Conservation (phyloP, 176 grass and related monocot genomes). For the Carex littledalei region DNA sequence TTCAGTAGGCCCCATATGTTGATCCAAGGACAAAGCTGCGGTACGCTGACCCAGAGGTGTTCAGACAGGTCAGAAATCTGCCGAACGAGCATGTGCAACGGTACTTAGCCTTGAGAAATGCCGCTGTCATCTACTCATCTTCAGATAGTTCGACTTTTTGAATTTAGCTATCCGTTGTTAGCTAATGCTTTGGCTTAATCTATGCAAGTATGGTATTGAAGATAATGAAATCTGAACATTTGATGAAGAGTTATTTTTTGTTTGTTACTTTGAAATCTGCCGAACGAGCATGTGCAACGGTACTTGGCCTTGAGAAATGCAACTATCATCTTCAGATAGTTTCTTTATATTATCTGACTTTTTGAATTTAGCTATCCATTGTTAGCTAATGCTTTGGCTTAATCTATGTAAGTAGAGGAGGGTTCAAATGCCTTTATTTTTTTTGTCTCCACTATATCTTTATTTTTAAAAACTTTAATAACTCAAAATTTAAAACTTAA, state of each 20-base stretch:
- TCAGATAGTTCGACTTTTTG: slow-evolving; percentile 30
- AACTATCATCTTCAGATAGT: slow-evolving; percentile 50
- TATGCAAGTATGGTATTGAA: neutral
- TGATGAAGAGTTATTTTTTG: neutral
- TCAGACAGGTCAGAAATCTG: too few species aligned
- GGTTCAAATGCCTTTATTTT: too few species aligned
- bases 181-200: neutral
- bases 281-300: slow-evolving; percentile 66
- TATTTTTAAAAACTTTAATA: too few species aligned
- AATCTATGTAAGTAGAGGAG: neutral
- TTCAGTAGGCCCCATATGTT: slow-evolving; percentile 74
- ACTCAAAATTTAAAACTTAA: too few species aligned
- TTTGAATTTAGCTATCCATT: neutral
- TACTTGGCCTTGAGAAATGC: slow-evolving; percentile 77
- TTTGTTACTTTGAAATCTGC: slow-evolving; percentile 57
- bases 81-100: too few species aligned
- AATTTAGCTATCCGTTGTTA: neutral
- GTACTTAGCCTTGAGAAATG: slow-evolving; percentile 1
- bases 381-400: neutral
- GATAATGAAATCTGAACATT: neutral
- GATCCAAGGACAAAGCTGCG: slow-evolving; percentile 88
- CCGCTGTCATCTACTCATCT: slow-evolving; percentile 46
- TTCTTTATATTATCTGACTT: neutral
- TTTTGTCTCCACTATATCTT: too few species aligned
- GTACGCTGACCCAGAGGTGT: slow-evolving; percentile 36